Base-by-base conservation (phyloP, 352 stramenopile species). In the Saprolegnia diclina region DNA sequence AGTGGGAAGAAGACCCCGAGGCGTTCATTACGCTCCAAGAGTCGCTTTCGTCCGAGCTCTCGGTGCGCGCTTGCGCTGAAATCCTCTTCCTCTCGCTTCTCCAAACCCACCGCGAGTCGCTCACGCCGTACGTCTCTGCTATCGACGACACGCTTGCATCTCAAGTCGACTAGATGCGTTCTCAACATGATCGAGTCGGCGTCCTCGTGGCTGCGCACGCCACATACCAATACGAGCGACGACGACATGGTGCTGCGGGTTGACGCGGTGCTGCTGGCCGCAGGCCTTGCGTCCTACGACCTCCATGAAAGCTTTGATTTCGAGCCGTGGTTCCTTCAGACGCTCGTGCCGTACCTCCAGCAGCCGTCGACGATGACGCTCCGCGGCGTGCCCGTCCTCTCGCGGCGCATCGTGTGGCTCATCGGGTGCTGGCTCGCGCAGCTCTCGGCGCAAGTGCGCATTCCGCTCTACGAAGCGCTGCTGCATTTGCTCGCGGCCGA, bases 281-380 rank as follows among this genome's bases (percentile, higher is more conserved):
- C 92, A 52, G 87, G 87, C 1, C 71, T 94, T 13, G 82, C 85
- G 19, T 93, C 84, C 71, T 95, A 94, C 71, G 86, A 94, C 63
- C 81, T 95, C 7, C 86, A 95, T 72, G 83, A 92, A 46, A 84
- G 80, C 53, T 93, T 95, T 50, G 85, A 94, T 21, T 95, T 95
- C 72, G 85, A 94, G 72, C 87, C 82, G 9, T 94, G 85, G 84
- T 95, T 94, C 64, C 73, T 90, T 0, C 61, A 72, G 40, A 82
- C 87, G 44, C 76, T 95, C 14, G 85, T 90, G 54, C 85, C 87
- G 37, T 79, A 93, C 22, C 71, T 95, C 6, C 67, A 84, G 5
- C 52, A 26, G 22, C 46, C 67, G 4, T 26, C 54, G 18, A 68
- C 22, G 9, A 40, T 69, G 32, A 83, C 72, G 3, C 63, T 85